Evolutionary conservation across 2,329 filamentous ascomycete species (phyloP).

Genomic region (Pseudocercospora cruenta): DNA sequence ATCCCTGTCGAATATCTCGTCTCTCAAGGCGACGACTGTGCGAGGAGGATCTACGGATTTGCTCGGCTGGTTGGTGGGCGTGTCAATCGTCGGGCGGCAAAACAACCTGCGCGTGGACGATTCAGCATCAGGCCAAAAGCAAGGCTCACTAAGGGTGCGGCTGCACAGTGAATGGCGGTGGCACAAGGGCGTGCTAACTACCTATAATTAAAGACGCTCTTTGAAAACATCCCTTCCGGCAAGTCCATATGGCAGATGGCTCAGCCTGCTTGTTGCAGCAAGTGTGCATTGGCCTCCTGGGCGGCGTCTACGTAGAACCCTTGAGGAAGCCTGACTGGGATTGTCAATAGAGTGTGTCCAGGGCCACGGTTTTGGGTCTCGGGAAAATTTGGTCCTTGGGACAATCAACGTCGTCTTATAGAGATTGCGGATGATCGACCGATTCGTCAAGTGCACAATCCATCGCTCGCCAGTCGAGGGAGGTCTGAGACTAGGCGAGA

Average conservation of each 20-base stretch:
- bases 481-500: slow-evolving; percentile 20
- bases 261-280: background rate
- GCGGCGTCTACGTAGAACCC: background rate
- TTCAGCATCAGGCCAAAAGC: background rate
- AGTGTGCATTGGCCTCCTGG: background rate
- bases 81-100: slow-evolving; percentile 11
- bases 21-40: slow-evolving; percentile 2
- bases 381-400: slow-evolving; percentile 21
- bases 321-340: background rate
- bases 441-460: slow-evolving; percentile 20
- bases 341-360: slow-evolving; percentile 16
- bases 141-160: slow-evolving; percentile 6
- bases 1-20: slow-evolving; percentile 5
- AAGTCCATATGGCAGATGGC: slow-evolving; percentile 4
- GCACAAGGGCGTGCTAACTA: slow-evolving; percentile 10
- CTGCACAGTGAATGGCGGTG: background rate
- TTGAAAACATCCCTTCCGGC: slow-evolving; percentile 7
- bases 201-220: slow-evolving; percentile 8
- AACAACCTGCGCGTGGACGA: background rate
- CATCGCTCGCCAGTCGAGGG: background rate
- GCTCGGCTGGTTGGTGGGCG: slow-evolving; percentile 9
- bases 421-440: slow-evolving; percentile 24
- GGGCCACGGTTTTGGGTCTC: slow-evolving; percentile 22
- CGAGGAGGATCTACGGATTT: slow-evolving; percentile 10
- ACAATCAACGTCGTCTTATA: slow-evolving; percentile 20